Evolutionary conservation across 352 stramenopile species (phyloP), one percentile per base, ranked within the genome.

Genomic region (Elongisporangium prolatum): DNA sequence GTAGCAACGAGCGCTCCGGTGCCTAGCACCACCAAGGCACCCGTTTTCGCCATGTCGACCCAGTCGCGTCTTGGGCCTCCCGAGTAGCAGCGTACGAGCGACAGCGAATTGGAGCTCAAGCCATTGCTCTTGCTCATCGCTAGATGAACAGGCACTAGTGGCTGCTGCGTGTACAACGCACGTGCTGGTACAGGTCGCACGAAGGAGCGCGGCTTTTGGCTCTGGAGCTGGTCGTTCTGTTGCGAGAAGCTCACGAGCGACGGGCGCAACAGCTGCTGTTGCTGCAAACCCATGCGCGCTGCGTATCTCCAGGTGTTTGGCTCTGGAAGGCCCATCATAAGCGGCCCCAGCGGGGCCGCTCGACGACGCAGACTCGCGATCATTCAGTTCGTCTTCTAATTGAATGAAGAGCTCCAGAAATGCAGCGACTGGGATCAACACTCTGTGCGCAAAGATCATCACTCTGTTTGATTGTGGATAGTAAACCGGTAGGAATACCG

Each of bases 1-100:
- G 72, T 83, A 16, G 73, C 77, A 28, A 92, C 53, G 21, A 89
- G 67, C 3, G 71, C 80, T 2, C 82, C 72, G 11, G 73, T 78
- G 38, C 82, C 80, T 4, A 90, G 57, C n/a, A 73, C 57, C 3
- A 92, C 68, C 10, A 92, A 56, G 3, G 74, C 82, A 50, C 82
- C 80, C 10, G 74, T 83, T 59, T 92, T 92, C 52, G 79, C 56
- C 40, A 61, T 75, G 21, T 64, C 60, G 48, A 86, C 57, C 82
- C 75, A 88, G 62, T 85, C 70, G 22, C 28, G 28, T 40, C 28
- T 8, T 13, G 28, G 28, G 8, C 28, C 28, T 8, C 28, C 28
- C 28, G 28, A 40, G 28, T 40, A 40, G 14, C 28, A 40, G 28
- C 28, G 28, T 1, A 40, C 28, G 14, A 40, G 28, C 4, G 28